Evolutionary conservation across 1,284 basidiomycete genomes (phyloP), one percentile per base, ranked within the genome.

Genomic region (Coriolopsis trogii): DNA sequence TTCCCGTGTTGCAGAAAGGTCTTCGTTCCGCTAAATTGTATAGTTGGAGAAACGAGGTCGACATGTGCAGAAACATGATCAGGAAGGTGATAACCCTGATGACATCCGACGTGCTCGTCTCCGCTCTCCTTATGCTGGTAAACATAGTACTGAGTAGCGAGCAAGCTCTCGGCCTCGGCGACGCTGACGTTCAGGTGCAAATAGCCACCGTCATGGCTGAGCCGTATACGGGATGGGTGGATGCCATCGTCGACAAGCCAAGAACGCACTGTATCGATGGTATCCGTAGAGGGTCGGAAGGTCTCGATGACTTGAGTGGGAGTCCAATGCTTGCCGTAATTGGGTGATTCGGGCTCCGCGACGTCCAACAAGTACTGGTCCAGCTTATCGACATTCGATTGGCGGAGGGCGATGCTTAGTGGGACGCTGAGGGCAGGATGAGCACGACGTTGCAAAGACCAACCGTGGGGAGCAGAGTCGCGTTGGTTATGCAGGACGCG

Each of bases 41-140:
- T 63, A 1, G 78, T 73, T 0, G 79, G 79, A 0, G 70, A 68
- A 33, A 81, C 70, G 37, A 81, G 55, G 41, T 79, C 78, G 52
- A 81, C 65, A 53, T 79, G 76, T 7, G 66, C 63, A n/a, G 68
- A 58, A 38, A 81, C 61, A 42, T 76, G 69, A 9, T 62, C 62
- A 1, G 79, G 79, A 6, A 81, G 67, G 40, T 74, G 68, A 53
- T 81, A 81, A n/a, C 63, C 55, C 20, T 56, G 62, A 24, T 72
- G 65, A 58, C 75, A 76, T 5, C 71, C 75, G 70, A 55, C 24
- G 30, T 57, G 59, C 37, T 57, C 38, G 64, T 29, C 40, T 72
- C 73, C 74, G 49, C 21, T 24, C 37, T 76, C 59, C 44, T 69
- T 62, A 45, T 79, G 75, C 30, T 61, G 58, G 56, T 75, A 80